Percentiles rank a stretch among this genome's conserved stretches.
Evolutionary conservation across 768 basidiomycete genomes (phyloP).

Genomic region (Asterophora parasitica): DNA sequence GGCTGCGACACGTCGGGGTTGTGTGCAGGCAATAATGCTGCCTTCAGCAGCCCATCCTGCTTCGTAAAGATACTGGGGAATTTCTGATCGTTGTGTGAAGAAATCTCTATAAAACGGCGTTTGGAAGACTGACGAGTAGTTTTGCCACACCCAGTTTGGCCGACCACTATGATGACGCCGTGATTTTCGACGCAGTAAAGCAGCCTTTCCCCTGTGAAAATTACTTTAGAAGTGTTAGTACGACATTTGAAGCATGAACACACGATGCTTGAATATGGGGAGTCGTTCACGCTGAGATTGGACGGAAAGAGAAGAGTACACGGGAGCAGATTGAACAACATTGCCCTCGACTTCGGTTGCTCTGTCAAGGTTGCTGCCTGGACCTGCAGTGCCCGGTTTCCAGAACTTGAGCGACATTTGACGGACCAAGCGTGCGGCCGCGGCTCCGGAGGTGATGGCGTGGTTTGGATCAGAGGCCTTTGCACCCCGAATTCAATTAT

Average conservation of each 20-base stretch:
- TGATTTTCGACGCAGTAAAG: constrained; percentile 81
- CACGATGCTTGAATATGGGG: constrained; percentile 89
- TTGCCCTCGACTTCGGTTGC: constrained; percentile 71
- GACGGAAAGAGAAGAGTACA: constrained; percentile 52
- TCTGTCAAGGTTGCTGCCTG: constrained; percentile 86
- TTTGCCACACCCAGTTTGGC: constrained; percentile 96
- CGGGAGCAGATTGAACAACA: constrained; percentile 61
- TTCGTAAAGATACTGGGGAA: constrained; percentile 93
- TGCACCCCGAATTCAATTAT: neutral
- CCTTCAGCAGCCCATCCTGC: constrained; percentile 87
- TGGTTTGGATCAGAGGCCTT: constrained; percentile 12
- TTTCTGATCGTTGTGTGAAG: constrained; percentile 47
- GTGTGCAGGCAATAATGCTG: constrained; percentile 86
- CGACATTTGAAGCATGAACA: constrained; percentile 19
- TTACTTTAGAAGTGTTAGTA: neutral
- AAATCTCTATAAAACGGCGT: constrained; percentile 1
- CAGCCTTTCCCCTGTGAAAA: constrained; percentile 61
- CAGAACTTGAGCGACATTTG: constrained; percentile 69
- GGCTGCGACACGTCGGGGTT: constrained; percentile 90
- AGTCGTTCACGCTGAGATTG: constrained; percentile 75
- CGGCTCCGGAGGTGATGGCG: neutral
- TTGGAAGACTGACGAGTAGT: constrained; percentile 74
- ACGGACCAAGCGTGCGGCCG: neutral
- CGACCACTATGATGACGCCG: constrained; percentile 84
- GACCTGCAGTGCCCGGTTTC: constrained; percentile 83